Conservation (phyloP, 179 eudicot species). For the Gypsophila paniculata region DNA sequence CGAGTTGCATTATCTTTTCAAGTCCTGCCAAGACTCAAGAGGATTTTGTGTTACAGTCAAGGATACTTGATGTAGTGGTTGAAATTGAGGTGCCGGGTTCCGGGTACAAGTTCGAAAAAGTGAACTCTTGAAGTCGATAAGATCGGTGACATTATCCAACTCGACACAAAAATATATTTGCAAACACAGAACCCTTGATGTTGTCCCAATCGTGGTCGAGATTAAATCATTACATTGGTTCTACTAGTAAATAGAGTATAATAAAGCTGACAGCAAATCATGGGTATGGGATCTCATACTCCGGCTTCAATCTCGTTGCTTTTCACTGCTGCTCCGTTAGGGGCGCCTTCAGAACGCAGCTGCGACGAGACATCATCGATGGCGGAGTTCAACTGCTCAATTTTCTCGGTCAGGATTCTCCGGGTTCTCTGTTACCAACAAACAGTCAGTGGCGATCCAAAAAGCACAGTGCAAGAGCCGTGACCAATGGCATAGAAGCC, state of each 20-base stretch:
- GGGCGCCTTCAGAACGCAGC: conserved; percentile 50
- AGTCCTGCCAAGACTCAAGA: too few species aligned
- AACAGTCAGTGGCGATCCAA: conserved; percentile 3
- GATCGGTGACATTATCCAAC: too few species aligned
- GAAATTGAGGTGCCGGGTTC: too few species aligned
- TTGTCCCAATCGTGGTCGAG: neutral
- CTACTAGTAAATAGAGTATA: conserved; percentile 1
- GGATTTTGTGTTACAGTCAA: too few species aligned
- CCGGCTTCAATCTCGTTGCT: conserved; percentile 36
- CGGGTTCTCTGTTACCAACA: conserved; percentile 57
- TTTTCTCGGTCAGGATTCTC: conserved; percentile 62
- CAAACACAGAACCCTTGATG: neutral
- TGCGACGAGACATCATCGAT: conserved; percentile 65
- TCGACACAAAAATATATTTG: neutral
- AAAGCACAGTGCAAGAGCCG: neutral
- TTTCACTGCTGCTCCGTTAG: conserved; percentile 45
- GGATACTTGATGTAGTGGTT: too few species aligned
- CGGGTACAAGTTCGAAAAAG: too few species aligned
- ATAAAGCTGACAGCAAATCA: neutral
- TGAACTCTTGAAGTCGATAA: too few species aligned
- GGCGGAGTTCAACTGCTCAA: conserved; percentile 74
- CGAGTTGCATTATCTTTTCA: too few species aligned
- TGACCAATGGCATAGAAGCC: neutral
- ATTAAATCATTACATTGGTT: neutral
- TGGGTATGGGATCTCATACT: conserved; percentile 7